Evolutionary conservation across 1,139 yeast species (phyloP).

Genomic region (Candida albicans): DNA sequence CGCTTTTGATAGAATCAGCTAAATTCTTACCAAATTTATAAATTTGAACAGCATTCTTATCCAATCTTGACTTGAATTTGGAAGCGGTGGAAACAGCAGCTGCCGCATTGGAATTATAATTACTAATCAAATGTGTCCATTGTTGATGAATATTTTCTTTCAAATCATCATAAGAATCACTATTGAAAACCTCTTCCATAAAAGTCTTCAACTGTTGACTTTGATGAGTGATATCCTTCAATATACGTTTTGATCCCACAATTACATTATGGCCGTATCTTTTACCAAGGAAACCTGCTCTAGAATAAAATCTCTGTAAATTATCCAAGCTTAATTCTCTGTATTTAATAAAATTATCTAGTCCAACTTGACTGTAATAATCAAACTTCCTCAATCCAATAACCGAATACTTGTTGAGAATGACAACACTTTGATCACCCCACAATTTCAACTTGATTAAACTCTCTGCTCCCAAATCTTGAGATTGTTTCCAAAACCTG

Average conservation of each 20-base stretch:
- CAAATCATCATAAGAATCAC: too few species aligned
- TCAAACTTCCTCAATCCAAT: slow-evolving; percentile 2
- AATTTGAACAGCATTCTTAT: slow-evolving; percentile 4
- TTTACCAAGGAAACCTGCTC: not conserved
- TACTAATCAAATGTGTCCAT: not conserved
- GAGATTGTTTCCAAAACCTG: not conserved
- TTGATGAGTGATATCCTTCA: not conserved
- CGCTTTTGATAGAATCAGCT: not conserved
- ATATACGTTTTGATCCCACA: not conserved
- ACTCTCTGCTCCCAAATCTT: not conserved
- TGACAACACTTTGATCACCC: not conserved
- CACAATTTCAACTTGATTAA: not conserved
- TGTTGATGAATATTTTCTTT: not conserved
- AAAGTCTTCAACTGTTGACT: too few species aligned
- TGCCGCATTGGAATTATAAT: not conserved
- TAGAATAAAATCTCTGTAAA: not conserved
- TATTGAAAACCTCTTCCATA: too few species aligned
- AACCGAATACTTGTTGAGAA: not conserved
- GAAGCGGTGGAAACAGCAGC: too few species aligned
- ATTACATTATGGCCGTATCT: not conserved
- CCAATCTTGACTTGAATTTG: slow-evolving; percentile 5
- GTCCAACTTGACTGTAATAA: slow-evolving; percentile 2
- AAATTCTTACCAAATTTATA: slow-evolving; percentile 2
- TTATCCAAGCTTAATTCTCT: slow-evolving; percentile 1
- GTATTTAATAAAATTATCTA: not conserved